These are phyloP conservation scores for Epichloe coenophiala DNA, from an alignment of 2,329 filamentous ascomycete species.

Conservation along the genomic window DNA sequence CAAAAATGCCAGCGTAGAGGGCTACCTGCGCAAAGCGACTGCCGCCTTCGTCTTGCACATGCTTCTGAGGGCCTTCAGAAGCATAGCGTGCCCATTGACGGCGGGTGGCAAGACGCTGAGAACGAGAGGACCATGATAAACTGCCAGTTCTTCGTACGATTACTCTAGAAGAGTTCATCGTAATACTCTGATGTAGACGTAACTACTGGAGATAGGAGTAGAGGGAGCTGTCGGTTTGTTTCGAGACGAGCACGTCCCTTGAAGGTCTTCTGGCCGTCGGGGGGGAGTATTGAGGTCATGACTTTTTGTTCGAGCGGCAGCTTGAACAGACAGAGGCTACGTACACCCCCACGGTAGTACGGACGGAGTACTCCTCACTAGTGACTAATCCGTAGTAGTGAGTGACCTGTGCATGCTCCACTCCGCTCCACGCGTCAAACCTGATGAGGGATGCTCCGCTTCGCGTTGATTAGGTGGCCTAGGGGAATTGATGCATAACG, in stretches of 20 bases:
- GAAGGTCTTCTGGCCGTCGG: background rate
- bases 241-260: background rate
- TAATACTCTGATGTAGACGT: background rate
- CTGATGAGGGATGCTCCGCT: too few species aligned
- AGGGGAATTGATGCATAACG: too few species aligned
- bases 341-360: too few species aligned
- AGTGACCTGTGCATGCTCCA: too few species aligned
- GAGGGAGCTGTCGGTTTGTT: too few species aligned
- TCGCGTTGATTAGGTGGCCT: too few species aligned
- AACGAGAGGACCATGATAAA: constrained; percentile 12
- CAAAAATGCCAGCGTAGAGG: constrained; percentile 21
- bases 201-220: background rate
- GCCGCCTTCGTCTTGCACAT: constrained; percentile 12
- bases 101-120: constrained; percentile 9
- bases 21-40: constrained; percentile 9
- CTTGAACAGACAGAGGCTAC: too few species aligned
- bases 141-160: constrained; percentile 16
- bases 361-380: too few species aligned
- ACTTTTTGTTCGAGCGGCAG: background rate
- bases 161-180: constrained; percentile 19
- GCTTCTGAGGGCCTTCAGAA: constrained; percentile 11
- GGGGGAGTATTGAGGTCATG: background rate
- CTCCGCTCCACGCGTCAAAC: too few species aligned
- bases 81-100: constrained; percentile 19
- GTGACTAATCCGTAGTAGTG: too few species aligned